Evolutionary conservation across 108 stramenopile genomes (phyloP).

Genomic region (Fragilariopsis cylindrus): DNA sequence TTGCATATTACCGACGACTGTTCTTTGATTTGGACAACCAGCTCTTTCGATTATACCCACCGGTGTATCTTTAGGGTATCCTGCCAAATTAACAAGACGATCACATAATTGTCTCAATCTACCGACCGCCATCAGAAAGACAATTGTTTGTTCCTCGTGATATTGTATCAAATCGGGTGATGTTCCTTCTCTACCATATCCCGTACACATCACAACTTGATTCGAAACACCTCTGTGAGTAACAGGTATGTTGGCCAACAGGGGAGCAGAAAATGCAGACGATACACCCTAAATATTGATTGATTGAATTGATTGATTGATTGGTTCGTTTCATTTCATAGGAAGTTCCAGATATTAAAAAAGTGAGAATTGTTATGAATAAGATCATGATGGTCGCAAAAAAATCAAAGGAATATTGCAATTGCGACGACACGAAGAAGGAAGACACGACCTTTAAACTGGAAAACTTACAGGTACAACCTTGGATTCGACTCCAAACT

Average conservation of each 20-base stretch:
- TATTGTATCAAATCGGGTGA: slow-evolving; percentile 84
- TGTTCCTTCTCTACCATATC: slow-evolving; percentile 81
- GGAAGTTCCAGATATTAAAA: not conserved
- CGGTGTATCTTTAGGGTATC: slow-evolving; percentile 74
- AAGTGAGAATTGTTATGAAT: not conserved
- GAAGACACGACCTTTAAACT: not conserved
- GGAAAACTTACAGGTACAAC: slow-evolving; percentile 72
- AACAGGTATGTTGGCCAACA: slow-evolving; percentile 93
- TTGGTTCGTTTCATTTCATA: not conserved
- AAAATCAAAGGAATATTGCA: not conserved
- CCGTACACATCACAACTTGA: slow-evolving; percentile 93
- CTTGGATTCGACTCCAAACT: slow-evolving; percentile 75
- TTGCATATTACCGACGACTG: slow-evolving; percentile 74
- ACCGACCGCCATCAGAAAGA: slow-evolving; percentile 91
- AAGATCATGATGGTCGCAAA: not conserved
- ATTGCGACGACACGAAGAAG: not conserved
- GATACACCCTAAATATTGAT: slow-evolving; percentile 77
- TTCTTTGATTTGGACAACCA: slow-evolving; percentile 81
- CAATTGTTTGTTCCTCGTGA: slow-evolving; percentile 86
- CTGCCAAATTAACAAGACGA: slow-evolving; percentile 54
- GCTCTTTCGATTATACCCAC: slow-evolving; percentile 87
- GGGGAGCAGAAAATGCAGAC: slow-evolving; percentile 92
- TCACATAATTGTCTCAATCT: slow-evolving; percentile 62
- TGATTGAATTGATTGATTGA: not conserved
- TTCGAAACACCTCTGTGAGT: slow-evolving; percentile 96